Evolutionary conservation across 768 basidiomycete genomes (phyloP).

Genomic region (Sutorius australiensis): DNA sequence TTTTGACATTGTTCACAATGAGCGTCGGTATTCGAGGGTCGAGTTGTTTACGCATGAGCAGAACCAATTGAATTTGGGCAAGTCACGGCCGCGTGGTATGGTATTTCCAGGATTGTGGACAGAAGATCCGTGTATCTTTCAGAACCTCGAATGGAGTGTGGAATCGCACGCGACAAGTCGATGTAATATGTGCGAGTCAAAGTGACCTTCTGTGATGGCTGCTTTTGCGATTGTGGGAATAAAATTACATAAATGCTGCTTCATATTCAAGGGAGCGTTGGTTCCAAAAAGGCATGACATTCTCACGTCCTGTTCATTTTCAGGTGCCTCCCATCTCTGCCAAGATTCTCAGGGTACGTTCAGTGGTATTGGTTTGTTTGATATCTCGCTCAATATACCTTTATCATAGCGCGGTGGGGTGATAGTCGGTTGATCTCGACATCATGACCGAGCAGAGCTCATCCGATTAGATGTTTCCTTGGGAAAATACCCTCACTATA

Average conservation of each 20-base stretch:
- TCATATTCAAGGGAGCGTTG: too few species aligned
- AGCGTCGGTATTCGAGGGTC: conserved; percentile 91
- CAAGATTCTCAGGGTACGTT: too few species aligned
- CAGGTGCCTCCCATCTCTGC: too few species aligned
- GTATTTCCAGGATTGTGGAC: neutral
- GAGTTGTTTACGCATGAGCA: conserved; percentile 77
- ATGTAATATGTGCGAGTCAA: neutral
- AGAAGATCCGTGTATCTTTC: too few species aligned
- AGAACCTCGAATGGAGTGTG: neutral
- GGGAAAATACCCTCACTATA: neutral
- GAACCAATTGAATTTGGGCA: neutral
- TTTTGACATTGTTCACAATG: conserved; percentile 90
- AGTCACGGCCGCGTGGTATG: neutral
- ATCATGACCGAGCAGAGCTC: neutral
- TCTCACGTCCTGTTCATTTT: neutral
- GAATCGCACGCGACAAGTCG: neutral
- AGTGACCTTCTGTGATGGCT: neutral
- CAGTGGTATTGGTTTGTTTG: too few species aligned
- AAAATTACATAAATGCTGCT: neutral
- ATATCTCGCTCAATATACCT: too few species aligned
- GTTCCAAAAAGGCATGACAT: neutral
- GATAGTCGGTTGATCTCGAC: neutral
- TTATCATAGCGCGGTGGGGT: too few species aligned
- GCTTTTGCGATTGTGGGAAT: neutral
- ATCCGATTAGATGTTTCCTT: neutral